Percentiles rank a stretch among this genome's conserved stretches.
Evolutionary conservation across 208 protist species (phyloP).

Genomic region (Wallacemonas sp.): DNA sequence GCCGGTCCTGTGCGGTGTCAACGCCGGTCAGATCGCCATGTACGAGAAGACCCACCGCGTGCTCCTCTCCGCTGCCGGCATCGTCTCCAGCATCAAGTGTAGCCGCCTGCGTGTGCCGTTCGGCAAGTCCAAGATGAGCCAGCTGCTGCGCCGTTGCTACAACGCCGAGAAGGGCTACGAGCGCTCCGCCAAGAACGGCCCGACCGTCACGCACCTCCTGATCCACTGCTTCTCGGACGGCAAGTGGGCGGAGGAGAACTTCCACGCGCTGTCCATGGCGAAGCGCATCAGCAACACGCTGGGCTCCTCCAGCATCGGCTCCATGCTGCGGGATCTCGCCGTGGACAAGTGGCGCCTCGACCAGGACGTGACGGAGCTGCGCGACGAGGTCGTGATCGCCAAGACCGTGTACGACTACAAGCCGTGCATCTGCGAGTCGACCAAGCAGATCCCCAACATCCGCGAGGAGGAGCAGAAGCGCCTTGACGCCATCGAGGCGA

Average conservation of each 20-base stretch:
- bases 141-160: constrained; percentile 88
- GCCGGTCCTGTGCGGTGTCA: constrained; percentile 85
- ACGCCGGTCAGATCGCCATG: constrained; percentile 51
- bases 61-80: constrained; percentile 74
- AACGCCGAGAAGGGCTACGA: constrained; percentile 88
- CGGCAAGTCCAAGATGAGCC: constrained; percentile 89
- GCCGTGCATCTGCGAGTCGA: constrained; percentile 84
- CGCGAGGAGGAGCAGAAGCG: constrained; percentile 88
- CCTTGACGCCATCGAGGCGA: constrained; percentile 74
- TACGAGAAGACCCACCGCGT: constrained; percentile 84
- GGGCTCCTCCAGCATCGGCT: constrained; percentile 80
- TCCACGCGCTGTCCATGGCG: constrained; percentile 84
- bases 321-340: constrained; percentile 81
- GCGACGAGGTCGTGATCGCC: constrained; percentile 86
- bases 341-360: constrained; percentile 92
- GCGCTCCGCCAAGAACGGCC: constrained; percentile 65
- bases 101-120: constrained; percentile 91
- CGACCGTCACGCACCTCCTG: constrained; percentile 79
- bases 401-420: constrained; percentile 90
- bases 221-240: constrained; percentile 83
- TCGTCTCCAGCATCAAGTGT: constrained; percentile 91
- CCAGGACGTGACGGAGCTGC: constrained; percentile 87
- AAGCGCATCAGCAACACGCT: constrained; percentile 83
- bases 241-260: constrained; percentile 87
- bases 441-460: constrained; percentile 84